A percentile compares a stretch with the other conserved stretches of the same genome.
These are phyloP conservation scores for Sugiyamaella paludigena DNA, from an alignment of 1,139 yeast genomes.

Conservation along the genomic window DNA sequence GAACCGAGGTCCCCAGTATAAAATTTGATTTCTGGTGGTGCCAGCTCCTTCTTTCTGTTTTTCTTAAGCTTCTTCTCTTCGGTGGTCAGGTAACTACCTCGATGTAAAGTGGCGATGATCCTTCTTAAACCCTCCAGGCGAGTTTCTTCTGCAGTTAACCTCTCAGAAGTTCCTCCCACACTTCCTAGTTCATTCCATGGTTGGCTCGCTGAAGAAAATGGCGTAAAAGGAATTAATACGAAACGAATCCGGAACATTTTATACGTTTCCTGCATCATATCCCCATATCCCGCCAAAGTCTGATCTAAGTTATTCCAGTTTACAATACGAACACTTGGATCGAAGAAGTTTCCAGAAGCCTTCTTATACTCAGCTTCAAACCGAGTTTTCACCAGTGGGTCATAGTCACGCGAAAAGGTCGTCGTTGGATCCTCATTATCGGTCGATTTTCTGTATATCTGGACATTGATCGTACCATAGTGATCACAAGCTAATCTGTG, in stretches of 20 bases:
- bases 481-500: conserved; percentile 76
- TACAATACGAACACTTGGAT: conserved; percentile 51
- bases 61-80: conserved; percentile 42
- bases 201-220: conserved; percentile 44
- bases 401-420: conserved; percentile 36
- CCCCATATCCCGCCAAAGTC: conserved; percentile 83
- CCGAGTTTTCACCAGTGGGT: conserved; percentile 69
- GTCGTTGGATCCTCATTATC: background rate
- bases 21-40: conserved; percentile 72
- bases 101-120: conserved; percentile 63
- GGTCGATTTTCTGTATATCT: conserved; percentile 49
- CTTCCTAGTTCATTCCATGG: conserved; percentile 11
- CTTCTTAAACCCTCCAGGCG: conserved; percentile 82
- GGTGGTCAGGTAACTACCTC: conserved; percentile 51
- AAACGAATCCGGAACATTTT: conserved; percentile 71
- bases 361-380: conserved; percentile 68
- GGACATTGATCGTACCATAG: conserved; percentile 71
- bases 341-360: conserved; percentile 56
- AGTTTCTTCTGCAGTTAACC: conserved; percentile 73
- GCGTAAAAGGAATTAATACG: conserved; percentile 71
- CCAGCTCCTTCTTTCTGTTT: conserved; percentile 46
- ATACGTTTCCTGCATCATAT: conserved; percentile 52
- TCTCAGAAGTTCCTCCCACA: conserved; percentile 51
- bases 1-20: conserved; percentile 83
- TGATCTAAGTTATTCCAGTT: conserved; percentile 96